These are phyloP conservation scores for Aegilops bicornis DNA, from an alignment of 176 grass and related monocot genomes.

Conservation along the genomic window DNA sequence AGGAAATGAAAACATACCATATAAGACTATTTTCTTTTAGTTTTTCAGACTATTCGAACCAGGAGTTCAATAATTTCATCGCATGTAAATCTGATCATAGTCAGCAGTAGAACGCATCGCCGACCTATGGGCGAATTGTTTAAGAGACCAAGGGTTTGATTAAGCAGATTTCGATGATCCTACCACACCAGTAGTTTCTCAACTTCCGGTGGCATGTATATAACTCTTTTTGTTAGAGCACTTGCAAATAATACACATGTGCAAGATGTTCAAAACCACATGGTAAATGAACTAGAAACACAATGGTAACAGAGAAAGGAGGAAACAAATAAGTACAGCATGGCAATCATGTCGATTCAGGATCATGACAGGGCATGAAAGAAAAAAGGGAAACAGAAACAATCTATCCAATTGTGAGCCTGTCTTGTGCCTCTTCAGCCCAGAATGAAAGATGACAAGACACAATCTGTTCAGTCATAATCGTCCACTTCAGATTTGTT, in stretches of 20 bases:
- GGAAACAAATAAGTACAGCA: not conserved
- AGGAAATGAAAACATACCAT: not conserved
- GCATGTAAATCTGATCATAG: not conserved
- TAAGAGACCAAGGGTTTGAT: too few species aligned
- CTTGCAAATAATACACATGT: too few species aligned
- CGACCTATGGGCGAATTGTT: too few species aligned
- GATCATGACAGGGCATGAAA: slow-evolving; percentile 10
- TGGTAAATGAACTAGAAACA: not conserved
- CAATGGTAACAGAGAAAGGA: not conserved
- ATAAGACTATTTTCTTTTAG: not conserved
- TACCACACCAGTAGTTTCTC: too few species aligned
- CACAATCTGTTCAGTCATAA: slow-evolving; percentile 14
- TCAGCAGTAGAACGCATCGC: not conserved
- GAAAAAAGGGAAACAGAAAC: slow-evolving; percentile 8
- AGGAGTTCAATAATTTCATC: not conserved
- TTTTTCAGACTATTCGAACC: not conserved
- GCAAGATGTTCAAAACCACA: not conserved
- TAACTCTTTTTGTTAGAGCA: not conserved
- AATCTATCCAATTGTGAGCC: slow-evolving; percentile 19
- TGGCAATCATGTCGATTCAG: not conserved
- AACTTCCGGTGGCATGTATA: not conserved
- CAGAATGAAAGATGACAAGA: slow-evolving; percentile 1
- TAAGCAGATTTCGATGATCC: not conserved
- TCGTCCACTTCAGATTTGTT: not conserved
- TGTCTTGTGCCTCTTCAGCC: not conserved